These are phyloP conservation scores for Orbilia ellipsospora DNA, from an alignment of 2,329 filamentous ascomycete species.

Conservation along the genomic window DNA sequence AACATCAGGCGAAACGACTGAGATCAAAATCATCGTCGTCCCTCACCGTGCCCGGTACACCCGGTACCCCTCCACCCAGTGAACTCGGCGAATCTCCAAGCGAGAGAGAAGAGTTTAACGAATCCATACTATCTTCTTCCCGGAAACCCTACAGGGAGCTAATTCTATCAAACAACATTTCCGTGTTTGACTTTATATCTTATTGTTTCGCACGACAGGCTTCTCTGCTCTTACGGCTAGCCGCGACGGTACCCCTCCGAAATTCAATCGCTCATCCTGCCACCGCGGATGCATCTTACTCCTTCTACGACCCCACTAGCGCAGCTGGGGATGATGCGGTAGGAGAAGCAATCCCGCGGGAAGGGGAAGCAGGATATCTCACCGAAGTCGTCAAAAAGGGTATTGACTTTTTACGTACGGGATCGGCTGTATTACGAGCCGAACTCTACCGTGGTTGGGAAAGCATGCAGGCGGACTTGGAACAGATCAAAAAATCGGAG, in stretches of 20 bases:
- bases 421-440: slow-evolving; percentile 80
- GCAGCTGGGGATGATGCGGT: slow-evolving; percentile 46
- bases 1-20: slow-evolving; percentile 60
- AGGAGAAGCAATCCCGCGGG: slow-evolving; percentile 12
- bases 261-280: slow-evolving; percentile 57
- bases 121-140: slow-evolving; percentile 72
- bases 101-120: slow-evolving; percentile 65
- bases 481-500: slow-evolving; percentile 47
- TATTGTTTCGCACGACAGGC: slow-evolving; percentile 95
- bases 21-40: slow-evolving; percentile 62
- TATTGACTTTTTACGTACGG: slow-evolving; percentile 83
- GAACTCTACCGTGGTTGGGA: slow-evolving; percentile 74
- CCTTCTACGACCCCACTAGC: slow-evolving; percentile 60
- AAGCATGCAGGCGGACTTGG: slow-evolving; percentile 48
- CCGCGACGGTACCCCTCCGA: slow-evolving; percentile 63
- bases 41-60: slow-evolving; percentile 64
- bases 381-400: slow-evolving; percentile 86
- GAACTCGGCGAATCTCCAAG: slow-evolving; percentile 17
- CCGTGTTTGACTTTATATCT: slow-evolving; percentile 91
- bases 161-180: slow-evolving; percentile 94
- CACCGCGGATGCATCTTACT: slow-evolving; percentile 60
- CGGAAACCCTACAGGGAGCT: slow-evolving; percentile 87
- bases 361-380: slow-evolving; percentile 66
- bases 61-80: slow-evolving; percentile 60
- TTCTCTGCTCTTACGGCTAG: slow-evolving; percentile 80